These are phyloP conservation scores for Pythium apleroticum DNA, from an alignment of 352 stramenopile genomes.

Conservation along the genomic window DNA sequence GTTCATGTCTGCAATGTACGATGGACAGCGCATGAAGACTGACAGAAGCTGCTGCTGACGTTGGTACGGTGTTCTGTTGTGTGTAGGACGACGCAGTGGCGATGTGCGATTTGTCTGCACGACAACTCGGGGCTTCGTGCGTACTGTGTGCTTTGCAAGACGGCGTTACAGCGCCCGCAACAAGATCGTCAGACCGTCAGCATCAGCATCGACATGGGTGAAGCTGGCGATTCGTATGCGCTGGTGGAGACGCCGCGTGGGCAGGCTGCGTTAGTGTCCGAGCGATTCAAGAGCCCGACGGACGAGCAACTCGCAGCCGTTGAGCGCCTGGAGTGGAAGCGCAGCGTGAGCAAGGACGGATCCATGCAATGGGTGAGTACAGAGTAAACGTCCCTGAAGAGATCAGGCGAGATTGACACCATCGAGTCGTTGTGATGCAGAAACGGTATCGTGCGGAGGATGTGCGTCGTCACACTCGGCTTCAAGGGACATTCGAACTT, in stretches of 20 bases:
- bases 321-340: constrained; percentile 72
- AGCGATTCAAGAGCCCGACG: constrained; percentile 26
- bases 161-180: background rate
- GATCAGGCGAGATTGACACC: too few relatives aligned
- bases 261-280: background rate
- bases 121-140: constrained; percentile 12
- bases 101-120: constrained; percentile 23
- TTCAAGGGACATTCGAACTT: constrained; percentile 16
- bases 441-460: constrained; percentile 11
- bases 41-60: background rate
- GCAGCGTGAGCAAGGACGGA: constrained; percentile 37
- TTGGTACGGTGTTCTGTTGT: background rate
- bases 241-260: constrained; percentile 7
- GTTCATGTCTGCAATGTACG: constrained; percentile 13
- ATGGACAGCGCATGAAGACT: background rate
- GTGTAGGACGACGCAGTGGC: constrained; percentile 16
- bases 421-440: background rate
- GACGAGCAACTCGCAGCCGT: constrained; percentile 56
- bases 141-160: constrained; percentile 22
- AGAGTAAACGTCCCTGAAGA: background rate
- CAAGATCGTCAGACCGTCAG: background rate
- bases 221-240: background rate
- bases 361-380: constrained; percentile 44
- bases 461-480: background rate
- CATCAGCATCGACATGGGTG: background rate